Evolutionary conservation across 768 basidiomycete species (phyloP).

Genomic region (Dioszegia hungarica): DNA sequence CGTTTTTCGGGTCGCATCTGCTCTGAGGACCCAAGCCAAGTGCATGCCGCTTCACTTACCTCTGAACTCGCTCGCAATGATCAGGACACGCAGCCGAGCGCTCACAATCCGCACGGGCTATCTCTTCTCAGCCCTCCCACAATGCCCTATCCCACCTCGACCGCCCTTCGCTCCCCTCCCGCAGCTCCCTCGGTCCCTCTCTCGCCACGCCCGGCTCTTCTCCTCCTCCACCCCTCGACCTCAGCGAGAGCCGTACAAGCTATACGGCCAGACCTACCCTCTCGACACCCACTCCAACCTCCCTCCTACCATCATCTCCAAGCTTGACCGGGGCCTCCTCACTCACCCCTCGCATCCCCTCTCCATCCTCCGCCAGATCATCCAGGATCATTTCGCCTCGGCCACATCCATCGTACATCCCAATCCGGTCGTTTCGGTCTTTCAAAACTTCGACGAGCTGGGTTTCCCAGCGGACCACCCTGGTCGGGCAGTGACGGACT

Average conservation of each 20-base stretch:
- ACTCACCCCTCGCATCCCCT: constrained; percentile 74
- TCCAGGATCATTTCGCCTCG: constrained; percentile 76
- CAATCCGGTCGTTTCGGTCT: constrained; percentile 82
- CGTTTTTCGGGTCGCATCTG: too few species aligned
- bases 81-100: too few species aligned
- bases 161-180: background rate
- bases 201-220: background rate
- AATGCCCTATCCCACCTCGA: background rate
- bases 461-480: constrained; percentile 92
- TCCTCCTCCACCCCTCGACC: background rate
- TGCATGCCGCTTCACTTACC: too few species aligned
- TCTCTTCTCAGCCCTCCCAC: background rate
- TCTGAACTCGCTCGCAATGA: too few species aligned
- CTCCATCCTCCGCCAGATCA: constrained; percentile 71
- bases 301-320: constrained; percentile 75
- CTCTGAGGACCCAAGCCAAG: too few species aligned
- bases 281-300: constrained; percentile 80
- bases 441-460: constrained; percentile 89
- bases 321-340: constrained; percentile 72
- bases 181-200: background rate
- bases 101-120: background rate
- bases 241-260: constrained; percentile 9
- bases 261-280: constrained; percentile 54
- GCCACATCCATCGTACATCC: constrained; percentile 70
- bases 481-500: constrained; percentile 81